Percentiles rank a stretch among this genome's conserved stretches.
Evolutionary conservation across 2,329 filamentous ascomycete species (phyloP).

Genomic region (Colletotrichum siamense): DNA sequence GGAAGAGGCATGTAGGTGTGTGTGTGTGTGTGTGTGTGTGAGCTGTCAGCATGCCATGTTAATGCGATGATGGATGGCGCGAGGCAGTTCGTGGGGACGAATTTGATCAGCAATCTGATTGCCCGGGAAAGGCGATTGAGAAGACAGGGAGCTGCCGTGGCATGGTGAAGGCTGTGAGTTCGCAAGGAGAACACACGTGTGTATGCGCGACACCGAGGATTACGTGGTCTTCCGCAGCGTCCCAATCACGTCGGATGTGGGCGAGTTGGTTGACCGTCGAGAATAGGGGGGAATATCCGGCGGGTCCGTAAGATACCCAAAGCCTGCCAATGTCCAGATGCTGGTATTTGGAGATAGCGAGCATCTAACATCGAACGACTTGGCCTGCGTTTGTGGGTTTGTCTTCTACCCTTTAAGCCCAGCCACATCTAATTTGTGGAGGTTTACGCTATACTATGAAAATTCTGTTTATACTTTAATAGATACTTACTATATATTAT

Average conservation of each 20-base stretch:
- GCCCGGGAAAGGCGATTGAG: background rate
- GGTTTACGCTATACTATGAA: no score
- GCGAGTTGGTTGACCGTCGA: background rate
- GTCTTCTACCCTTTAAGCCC: no score
- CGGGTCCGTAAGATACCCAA: background rate
- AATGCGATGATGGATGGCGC: background rate
- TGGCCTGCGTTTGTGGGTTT: background rate
- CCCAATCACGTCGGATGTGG: background rate
- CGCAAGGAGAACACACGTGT: background rate
- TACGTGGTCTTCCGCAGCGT: background rate
- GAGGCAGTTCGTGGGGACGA: background rate
- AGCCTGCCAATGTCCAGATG: background rate
- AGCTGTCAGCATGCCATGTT: background rate
- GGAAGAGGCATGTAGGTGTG: background rate
- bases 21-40: background rate
- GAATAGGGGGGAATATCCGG: background rate
- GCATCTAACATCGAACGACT: background rate
- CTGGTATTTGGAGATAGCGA: background rate
- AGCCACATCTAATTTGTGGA: no score
- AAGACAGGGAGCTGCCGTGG: background rate
- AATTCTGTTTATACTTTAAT: no score
- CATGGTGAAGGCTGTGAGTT: background rate
- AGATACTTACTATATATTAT: no score
- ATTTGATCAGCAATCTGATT: background rate
- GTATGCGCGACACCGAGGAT: background rate